phyloP scores from a whole-genome alignment of 768 basidiomycete species.

The Rickenella mellea region DNA sequence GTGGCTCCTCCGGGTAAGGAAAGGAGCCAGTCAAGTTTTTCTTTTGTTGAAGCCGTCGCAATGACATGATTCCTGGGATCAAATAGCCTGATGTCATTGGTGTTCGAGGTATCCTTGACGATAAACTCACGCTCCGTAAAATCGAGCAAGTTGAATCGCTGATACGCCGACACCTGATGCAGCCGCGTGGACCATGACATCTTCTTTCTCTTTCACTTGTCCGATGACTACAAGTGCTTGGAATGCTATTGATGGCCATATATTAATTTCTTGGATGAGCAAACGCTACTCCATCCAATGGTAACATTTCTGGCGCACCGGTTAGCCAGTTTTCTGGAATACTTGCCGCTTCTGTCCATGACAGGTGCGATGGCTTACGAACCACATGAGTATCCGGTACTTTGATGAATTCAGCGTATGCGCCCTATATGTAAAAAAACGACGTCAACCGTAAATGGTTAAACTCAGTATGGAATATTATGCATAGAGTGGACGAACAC shows the following conservation, averaged over 20 bases:
- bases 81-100: constrained; percentile 3
- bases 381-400: constrained; percentile 58
- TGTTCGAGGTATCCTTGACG: too few species aligned
- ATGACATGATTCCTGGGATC: constrained; percentile 52
- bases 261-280: background rate
- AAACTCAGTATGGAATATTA: background rate
- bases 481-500: constrained; percentile 39
- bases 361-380: constrained; percentile 62
- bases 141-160: constrained; percentile 77
- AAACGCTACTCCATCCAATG: too few species aligned
- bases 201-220: constrained; percentile 55
- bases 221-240: constrained; percentile 61
- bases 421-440: constrained; percentile 45
- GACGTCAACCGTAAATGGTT: background rate
- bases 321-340: constrained; percentile 87
- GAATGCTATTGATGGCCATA: constrained; percentile 30
- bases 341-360: constrained; percentile 79
- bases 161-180: constrained; percentile 87
- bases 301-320: constrained; percentile 45
- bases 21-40: constrained; percentile 73
- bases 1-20: constrained; percentile 61
- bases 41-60: constrained; percentile 77
- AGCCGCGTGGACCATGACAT: constrained; percentile 84
- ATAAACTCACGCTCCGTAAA: constrained; percentile 56
- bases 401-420: constrained; percentile 82